phyloP scores from a whole-genome alignment of 495 filamentous ascomycete genomes.

The Daldinia grandis region DNA sequence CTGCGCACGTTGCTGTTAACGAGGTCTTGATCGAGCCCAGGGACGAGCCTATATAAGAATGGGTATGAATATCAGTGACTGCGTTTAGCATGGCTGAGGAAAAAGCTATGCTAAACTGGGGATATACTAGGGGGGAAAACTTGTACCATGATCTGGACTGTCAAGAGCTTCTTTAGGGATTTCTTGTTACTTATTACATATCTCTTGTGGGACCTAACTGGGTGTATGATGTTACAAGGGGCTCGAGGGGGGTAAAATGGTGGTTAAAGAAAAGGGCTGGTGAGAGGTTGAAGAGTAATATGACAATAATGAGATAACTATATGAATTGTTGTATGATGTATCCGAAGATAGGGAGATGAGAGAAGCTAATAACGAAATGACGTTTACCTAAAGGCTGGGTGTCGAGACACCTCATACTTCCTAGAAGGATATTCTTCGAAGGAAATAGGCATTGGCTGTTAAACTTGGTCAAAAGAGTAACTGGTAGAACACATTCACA shows the following conservation, averaged over 20 bases:
- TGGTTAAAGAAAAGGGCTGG: not conserved
- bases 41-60: slow-evolving; percentile 72
- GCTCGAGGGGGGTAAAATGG: not conserved
- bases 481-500: not conserved
- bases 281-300: not conserved
- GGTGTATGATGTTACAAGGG: slow-evolving; percentile 3
- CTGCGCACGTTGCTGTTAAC: slow-evolving; percentile 72
- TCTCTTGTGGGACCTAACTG: not conserved
- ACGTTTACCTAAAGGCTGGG: not conserved
- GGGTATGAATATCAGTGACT: not conserved
- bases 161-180: not conserved
- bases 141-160: not conserved
- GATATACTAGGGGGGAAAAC: not conserved
- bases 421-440: not conserved
- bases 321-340: slow-evolving; percentile 3
- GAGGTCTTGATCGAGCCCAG: slow-evolving; percentile 76
- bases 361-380: not conserved
- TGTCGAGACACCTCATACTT: not conserved
- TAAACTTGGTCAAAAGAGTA: not conserved
- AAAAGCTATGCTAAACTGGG: not conserved
- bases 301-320: slow-evolving; percentile 2
- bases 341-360: not conserved
- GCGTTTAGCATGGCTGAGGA: not conserved
- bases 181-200: not conserved
- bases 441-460: not conserved